Base-by-base conservation (phyloP, 352 stramenopile genomes). In the Phytopythium oedochilum region DNA sequence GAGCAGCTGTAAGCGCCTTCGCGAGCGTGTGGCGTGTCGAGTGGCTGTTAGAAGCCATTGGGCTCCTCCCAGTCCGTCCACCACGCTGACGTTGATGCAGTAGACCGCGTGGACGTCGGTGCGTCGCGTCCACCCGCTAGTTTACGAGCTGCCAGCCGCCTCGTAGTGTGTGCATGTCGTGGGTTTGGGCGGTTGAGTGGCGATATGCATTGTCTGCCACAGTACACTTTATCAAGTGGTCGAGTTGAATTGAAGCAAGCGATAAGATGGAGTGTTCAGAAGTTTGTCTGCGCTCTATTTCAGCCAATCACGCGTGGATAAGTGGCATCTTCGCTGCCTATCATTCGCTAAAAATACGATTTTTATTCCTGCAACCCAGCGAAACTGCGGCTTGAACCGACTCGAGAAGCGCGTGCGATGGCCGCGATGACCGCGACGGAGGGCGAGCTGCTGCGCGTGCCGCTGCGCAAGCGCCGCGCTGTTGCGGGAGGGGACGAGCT, bases 1-100 rank as follows among this genome's bases (percentile, higher is more conserved):
- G 80, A 90, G 49, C 78, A 76, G 20, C 66, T 90, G 67, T 90
- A 54, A 76, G 23, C 31, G 45, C 32, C n/a, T n/a, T n/a, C n/a
- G n/a, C n/a, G n/a, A n/a, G n/a, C n/a, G n/a, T n/a, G n/a, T n/a
- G n/a, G n/a, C n/a, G n/a, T n/a, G n/a, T n/a, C n/a, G n/a, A n/a
- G n/a, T n/a, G n/a, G n/a, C n/a, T n/a, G n/a, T n/a, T n/a, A n/a
- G n/a, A n/a, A n/a, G n/a, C n/a, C n/a, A n/a, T n/a, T n/a, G n/a
- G n/a, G n/a, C n/a, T n/a, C n/a, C n/a, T n/a, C n/a, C n/a, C n/a
- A n/a, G n/a, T n/a, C n/a, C n/a, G n/a, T n/a, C n/a, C n/a, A n/a
- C n/a, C n/a, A n/a, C n/a, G n/a, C n/a, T n/a, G n/a, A n/a, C n/a
- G n/a, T n/a, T n/a, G n/a, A n/a, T n/a, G n/a, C n/a, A n/a, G n/a